Evolutionary conservation across 768 basidiomycete species (phyloP), one percentile per base, ranked within the genome.

Genomic region (Naganishia onofrii): DNA sequence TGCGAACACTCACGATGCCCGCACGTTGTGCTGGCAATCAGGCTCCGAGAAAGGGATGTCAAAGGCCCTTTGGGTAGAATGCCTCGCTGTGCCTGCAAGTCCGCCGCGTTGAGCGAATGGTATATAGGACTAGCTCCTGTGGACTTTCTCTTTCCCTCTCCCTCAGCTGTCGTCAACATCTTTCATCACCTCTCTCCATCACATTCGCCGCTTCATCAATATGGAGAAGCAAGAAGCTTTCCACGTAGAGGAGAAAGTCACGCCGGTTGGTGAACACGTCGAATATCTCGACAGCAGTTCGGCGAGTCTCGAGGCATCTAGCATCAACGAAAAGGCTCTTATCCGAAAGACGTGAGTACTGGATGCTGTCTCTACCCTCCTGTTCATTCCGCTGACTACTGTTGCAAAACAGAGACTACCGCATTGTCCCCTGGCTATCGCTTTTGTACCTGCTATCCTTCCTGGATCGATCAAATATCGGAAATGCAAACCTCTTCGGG

Each of bases 401-500:
- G 4, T 19, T 34, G 31, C 38, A 63, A 29, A 71, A 68, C 44
- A 67, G 73, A 56, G 81, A 82, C 68, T 76, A 67, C 51, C 76
- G 74, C 28, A 64, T 92, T 67, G 84, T 92, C 36, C 91, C 91
- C 38, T 91, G 89, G 88, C 81, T 92, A 48, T 87, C 89, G 5
- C 84, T 93, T 66, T 80, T 92, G 74, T 91, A 91, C 80, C 82
- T 91, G 44, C 82, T 92, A 46, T 88, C 88, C 73, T 91, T 90
- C 83, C 82, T 91, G 66, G 86, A 87, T 72, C 83, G 87, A 32
- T 85, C 85, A 71, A 85, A 86, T 66, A 87, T 91, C 74, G 90
- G 89, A 51, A 90, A 90, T 77, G 90, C 88, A 54, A 63, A 83
- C 70, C 79, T 91, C 53, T 91, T 90, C 74, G 81, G 84, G 74